Evolutionary conservation across 1,284 basidiomycete genomes (phyloP), one percentile per base, ranked within the genome.

Genomic region (Marasmius fiardii): DNA sequence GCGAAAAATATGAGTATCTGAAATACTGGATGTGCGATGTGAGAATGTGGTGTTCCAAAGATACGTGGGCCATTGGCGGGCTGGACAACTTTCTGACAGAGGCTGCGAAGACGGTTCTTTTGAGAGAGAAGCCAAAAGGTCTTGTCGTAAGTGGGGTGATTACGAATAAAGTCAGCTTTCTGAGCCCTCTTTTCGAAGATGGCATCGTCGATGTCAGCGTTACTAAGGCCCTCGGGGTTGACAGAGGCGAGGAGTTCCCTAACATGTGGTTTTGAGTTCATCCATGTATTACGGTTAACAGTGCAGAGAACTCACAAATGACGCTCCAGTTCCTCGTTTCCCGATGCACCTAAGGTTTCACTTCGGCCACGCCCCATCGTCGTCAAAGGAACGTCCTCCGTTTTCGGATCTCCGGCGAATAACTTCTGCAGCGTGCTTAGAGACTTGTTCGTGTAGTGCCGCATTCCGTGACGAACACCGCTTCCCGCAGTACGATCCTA

Each of bases 101-200:
- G 70, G 52, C 78, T 80, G 0, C 96, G 88, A 43, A 97, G 49
- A 3, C 73, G 71, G 62, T 90, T 95, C 63, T 83, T 82, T 71
- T 97, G 94, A 2, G 88, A 85, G 68, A 98, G 90, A 8, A 97
- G 61, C 88, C 93, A 98, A 63, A 98, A 89, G 0, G 92, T 86
- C 65, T 88, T 90, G 72, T 98, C 96, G 65, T 92, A 99, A 0
- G 88, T 85, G 0, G 96, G 94, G 72, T 98, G 90, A 45, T 88
- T 82, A 2, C 84, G 84, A 61, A 98, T 97, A 67, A 97, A 93
- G 61, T 93, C 90, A 0, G 91, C 89, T 65, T 90, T 90, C 65
- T 85, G 84, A 12, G 91, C 91, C n/a, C 86, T 81, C 8, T 83
- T 82, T 68, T 97, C 92, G 55, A 86, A 81, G 39, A 82, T 60